phyloP scores from a whole-genome alignment of 2,329 filamentous ascomycete genomes.

The Stachybotrys chartarum region DNA sequence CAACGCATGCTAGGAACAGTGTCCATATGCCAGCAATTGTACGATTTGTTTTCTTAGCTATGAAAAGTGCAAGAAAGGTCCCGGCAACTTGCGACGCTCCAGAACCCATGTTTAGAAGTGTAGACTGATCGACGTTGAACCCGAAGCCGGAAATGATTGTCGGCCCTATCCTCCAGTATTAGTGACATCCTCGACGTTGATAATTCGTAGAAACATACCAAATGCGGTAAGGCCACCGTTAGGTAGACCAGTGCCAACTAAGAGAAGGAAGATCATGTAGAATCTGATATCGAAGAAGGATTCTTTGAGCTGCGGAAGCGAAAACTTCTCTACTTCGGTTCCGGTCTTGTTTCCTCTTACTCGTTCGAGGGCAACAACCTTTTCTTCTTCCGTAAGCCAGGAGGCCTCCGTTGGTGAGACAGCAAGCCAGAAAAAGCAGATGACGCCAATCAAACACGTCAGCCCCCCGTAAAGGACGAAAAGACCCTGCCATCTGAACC shows the following conservation, averaged over 20 bases:
- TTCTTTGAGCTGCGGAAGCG: constrained; percentile 1
- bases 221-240: constrained; percentile 4
- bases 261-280: constrained; percentile 3
- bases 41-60: constrained; percentile 3
- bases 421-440: constrained; percentile 1
- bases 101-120: constrained; percentile 3
- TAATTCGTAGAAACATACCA: constrained; percentile 1
- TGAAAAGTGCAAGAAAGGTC: constrained; percentile 1
- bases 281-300: constrained; percentile 2
- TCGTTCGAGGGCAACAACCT: constrained; percentile 3
- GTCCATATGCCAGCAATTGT: constrained; percentile 3
- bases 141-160: constrained; percentile 4
- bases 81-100: neutral
- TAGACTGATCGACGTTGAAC: constrained; percentile 1
- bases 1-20: constrained; percentile 1
- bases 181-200: neutral
- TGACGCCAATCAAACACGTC: neutral
- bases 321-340: constrained; percentile 4
- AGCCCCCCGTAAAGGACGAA: constrained; percentile 1
- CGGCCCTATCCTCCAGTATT: neutral
- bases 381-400: constrained; percentile 4
- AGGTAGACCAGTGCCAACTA: constrained; percentile 3
- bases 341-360: constrained; percentile 3
- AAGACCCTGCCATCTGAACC: constrained; percentile 2
- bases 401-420: constrained; percentile 1